Conservation (phyloP, 441 rosid genomes). For the Pelargonium australe region DNA sequence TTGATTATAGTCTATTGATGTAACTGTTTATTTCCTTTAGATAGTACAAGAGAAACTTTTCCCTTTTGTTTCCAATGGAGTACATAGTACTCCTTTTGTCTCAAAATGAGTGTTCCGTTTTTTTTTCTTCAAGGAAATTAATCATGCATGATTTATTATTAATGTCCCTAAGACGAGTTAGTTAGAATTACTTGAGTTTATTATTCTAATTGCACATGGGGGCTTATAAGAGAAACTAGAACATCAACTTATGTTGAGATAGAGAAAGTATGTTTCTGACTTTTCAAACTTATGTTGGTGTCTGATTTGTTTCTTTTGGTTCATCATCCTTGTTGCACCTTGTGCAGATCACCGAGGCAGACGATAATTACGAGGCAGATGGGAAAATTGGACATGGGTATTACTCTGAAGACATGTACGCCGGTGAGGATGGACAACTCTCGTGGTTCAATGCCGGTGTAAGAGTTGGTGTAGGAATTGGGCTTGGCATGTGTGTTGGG, state of each 20-base stretch:
- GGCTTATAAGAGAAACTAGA: too few species aligned
- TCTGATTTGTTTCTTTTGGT: background rate
- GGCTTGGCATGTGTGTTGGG: constrained; percentile 94
- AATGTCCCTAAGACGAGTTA: background rate
- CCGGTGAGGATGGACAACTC: constrained; percentile 86
- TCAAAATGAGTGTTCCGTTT: too few species aligned
- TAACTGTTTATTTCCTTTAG: background rate
- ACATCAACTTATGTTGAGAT: too few species aligned
- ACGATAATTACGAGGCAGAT: constrained; percentile 49
- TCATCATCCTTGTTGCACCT: background rate
- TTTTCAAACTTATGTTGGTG: constrained; percentile 7
- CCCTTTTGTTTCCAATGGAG: too few species aligned
- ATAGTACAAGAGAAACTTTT: background rate
- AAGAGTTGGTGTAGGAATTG: constrained; percentile 95
- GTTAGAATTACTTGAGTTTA: too few species aligned
- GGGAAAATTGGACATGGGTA: constrained; percentile 44
- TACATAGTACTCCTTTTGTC: too few species aligned
- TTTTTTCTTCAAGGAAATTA: too few species aligned
- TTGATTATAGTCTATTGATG: background rate
- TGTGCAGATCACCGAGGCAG: constrained; percentile 45
- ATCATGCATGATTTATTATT: too few species aligned
- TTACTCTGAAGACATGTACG: constrained; percentile 63
- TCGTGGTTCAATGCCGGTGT: constrained; percentile 99
- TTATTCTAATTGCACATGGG: too few species aligned
- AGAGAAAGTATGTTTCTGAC: background rate